Evolutionary conservation across 83 land plant species (phyloP).

Genomic region (Picea mariana): DNA sequence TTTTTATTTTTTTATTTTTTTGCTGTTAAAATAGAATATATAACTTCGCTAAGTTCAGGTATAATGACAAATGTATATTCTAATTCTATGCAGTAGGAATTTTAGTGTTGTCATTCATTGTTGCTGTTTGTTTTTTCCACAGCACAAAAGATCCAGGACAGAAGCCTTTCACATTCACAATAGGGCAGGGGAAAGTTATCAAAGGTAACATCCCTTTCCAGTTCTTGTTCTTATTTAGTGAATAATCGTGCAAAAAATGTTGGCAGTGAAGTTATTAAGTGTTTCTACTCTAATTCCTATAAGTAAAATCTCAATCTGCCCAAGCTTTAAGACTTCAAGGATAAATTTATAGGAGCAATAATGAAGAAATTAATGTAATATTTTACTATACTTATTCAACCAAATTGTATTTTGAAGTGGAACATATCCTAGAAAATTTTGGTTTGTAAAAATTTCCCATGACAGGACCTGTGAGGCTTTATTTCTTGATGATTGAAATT

Average conservation of each 20-base stretch:
- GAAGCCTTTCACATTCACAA: slow-evolving; percentile 59
- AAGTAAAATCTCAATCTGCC: neutral
- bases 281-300: neutral
- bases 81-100: neutral
- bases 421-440: neutral
- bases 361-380: neutral
- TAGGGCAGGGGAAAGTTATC: slow-evolving; percentile 69
- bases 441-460: no score
- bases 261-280: neutral
- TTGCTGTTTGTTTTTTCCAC: slow-evolving; percentile 15
- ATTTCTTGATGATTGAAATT: no score
- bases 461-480: no score
- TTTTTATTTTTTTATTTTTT: neutral
- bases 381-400: no score
- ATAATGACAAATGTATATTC: neutral
- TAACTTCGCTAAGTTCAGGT: neutral
- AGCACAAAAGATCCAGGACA: slow-evolving; percentile 84
- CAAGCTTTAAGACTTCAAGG: neutral
- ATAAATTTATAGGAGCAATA: neutral
- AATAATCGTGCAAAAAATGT: neutral
- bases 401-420: neutral
- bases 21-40: neutral
- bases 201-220: slow-evolving; percentile 41
- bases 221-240: neutral
- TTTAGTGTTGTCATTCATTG: neutral